Base-by-base conservation (phyloP, 352 stramenopile species). In the Pythium insidiosum region DNA sequence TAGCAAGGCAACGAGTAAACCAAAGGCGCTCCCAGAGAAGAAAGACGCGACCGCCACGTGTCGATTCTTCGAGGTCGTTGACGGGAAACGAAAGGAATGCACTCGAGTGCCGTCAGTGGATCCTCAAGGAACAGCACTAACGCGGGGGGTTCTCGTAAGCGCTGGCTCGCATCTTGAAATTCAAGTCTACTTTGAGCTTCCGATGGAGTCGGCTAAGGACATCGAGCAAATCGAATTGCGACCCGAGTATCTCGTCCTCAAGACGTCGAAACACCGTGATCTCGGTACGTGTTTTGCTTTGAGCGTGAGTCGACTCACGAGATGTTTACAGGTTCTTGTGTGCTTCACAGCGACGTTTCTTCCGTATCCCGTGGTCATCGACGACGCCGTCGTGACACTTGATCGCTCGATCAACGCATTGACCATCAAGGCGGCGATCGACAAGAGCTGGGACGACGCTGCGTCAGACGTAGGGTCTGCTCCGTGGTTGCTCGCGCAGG, bases 291-390 rank as follows among this genome's bases (percentile, higher is more conserved):
- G n/a, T n/a, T n/a, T n/a, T n/a, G n/a, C n/a, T n/a, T n/a, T n/a
- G n/a, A n/a, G n/a, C n/a, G n/a, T n/a, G n/a, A n/a, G n/a, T n/a
- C n/a, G n/a, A n/a, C n/a, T n/a, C n/a, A n/a, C n/a, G n/a, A n/a
- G n/a, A n/a, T n/a, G n/a, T n/a, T n/a, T n/a, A n/a, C n/a, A n/a
- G n/a, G n/a, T n/a, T n/a, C n/a, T n/a, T n/a, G n/a, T n/a, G n/a
- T n/a, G n/a, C n/a, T n/a, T n/a, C n/a, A n/a, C n/a, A n/a, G 63
- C 50, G 20, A 58, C 80, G 11, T 87, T 77, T 40, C 62, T 91
- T 13, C 79, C 79, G 24, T 89, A 81, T 38, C 79, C 76, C 6
- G 62, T 91, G 9, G 22, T 58, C 6, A 25, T 68, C 9, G 45
- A 53, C 1, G 57, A 60, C 6, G 50, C 61, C n/a, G 55, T 33